phyloP scores from a whole-genome alignment of 805 yeast genomes.

The Priceomyces melissophilus region DNA sequence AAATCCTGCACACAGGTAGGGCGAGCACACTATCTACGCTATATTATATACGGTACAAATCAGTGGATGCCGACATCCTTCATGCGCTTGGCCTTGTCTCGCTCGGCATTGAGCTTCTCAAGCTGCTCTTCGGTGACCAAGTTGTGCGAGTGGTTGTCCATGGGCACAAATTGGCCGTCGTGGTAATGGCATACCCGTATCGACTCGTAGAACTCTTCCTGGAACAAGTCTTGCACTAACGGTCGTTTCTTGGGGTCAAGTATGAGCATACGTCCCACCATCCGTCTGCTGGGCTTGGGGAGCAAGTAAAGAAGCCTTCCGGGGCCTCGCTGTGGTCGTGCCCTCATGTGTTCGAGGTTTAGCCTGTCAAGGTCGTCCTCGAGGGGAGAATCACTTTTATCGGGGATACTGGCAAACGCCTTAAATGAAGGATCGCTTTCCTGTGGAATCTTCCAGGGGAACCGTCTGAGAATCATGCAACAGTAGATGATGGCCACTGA shows the following conservation, averaged over 20 bases:
- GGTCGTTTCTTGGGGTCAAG: conserved; percentile 58
- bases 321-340: conserved; percentile 49
- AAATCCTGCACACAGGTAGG: no score
- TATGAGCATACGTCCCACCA: conserved; percentile 64
- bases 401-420: conserved; percentile 45
- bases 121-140: conserved; percentile 66
- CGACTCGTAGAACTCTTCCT: conserved; percentile 54
- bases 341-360: conserved; percentile 12
- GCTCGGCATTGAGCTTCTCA: conserved; percentile 30
- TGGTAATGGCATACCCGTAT: conserved; percentile 53
- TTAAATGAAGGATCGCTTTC: conserved; percentile 69
- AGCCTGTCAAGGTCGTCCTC: conserved; percentile 12
- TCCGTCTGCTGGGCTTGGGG: conserved; percentile 60
- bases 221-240: conserved; percentile 51
- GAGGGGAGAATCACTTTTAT: conserved; percentile 7
- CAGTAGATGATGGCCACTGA: conserved; percentile 88
- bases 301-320: conserved; percentile 66
- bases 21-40: no score
- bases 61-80: conserved; percentile 16
- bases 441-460: conserved; percentile 96
- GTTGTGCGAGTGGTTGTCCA: conserved; percentile 57
- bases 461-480: conserved; percentile 81
- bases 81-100: conserved; percentile 21
- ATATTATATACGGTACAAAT: no score
- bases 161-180: conserved; percentile 5